Evolutionary conservation across 2,329 filamentous ascomycete genomes (phyloP), one percentile per base, ranked within the genome.

Genomic region (Cladophialophora carrionii): DNA sequence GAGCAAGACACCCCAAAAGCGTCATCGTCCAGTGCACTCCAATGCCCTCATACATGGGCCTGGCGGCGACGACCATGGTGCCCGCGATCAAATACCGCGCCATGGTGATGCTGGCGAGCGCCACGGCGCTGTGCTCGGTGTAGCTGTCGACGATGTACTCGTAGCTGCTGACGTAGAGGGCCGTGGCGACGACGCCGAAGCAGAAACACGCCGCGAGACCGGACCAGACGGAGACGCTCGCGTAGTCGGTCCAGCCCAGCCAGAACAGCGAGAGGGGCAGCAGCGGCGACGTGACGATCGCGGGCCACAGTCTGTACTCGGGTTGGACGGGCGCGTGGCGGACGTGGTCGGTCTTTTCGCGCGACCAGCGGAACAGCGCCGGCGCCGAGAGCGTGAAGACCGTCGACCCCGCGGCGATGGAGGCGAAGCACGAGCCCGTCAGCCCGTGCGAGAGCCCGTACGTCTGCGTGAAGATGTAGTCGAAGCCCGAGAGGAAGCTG

Each of bases 91-190:
- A 69, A 59, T 81, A 81, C 3, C 81, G 74, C 4, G 76, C 76
- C 10, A 81, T 72, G 0, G 80, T 80, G 53, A 81, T 74, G 43
- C 78, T 74, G 0, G 79, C 79, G 31, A 84, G 72, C 0, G 82
- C 82, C 1, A 75, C 79, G 1, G 82, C 84, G 0, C 83, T 79
- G 68, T 84, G 84, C 7, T 78, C 77, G 34, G 82, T 81, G 70
- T 86, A 87, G 6, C 77, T 78, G 68, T 87, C 84, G 63, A 87
- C 85, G 57, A 87, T 82, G 70, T 87, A 87, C 75, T 84, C 80
- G 62, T 84, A 84, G 53, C 76, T 79, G 53, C 76, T 78, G 63
- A 84, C 80, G 71, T 83, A 85, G 4, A 84, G 75, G 49, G 78
- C 78, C 8, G 81, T 77, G 32, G 81, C 77, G 1, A 80, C 82